phyloP scores from a whole-genome alignment of 805 yeast genomes.

The Starmerella scarabaei region DNA sequence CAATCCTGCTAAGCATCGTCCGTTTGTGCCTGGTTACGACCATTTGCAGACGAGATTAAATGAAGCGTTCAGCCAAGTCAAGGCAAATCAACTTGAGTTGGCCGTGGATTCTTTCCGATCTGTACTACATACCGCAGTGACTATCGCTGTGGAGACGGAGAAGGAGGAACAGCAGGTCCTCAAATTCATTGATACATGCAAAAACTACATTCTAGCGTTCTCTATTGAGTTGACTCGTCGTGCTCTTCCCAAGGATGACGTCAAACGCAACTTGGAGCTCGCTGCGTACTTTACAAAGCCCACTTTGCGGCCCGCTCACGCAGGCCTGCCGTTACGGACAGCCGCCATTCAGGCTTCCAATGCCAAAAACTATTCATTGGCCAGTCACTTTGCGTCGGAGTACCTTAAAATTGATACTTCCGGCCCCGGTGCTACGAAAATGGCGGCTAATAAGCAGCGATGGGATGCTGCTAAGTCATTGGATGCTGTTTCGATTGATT shows the following conservation, averaged over 20 bases:
- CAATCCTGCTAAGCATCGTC: constrained; percentile 40
- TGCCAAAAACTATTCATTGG: constrained; percentile 74
- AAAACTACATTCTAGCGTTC: constrained; percentile 83
- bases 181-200: constrained; percentile 59
- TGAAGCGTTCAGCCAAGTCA: constrained; percentile 71
- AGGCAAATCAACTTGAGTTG: constrained; percentile 65
- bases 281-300: constrained; percentile 93
- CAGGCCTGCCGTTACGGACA: constrained; percentile 77
- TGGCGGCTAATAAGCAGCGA: constrained; percentile 63
- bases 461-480: constrained; percentile 61
- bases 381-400: constrained; percentile 80
- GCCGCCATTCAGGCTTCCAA: constrained; percentile 91
- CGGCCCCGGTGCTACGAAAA: constrained; percentile 72
- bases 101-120: constrained; percentile 72
- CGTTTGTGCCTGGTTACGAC: constrained; percentile 64
- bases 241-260: constrained; percentile 45
- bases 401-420: constrained; percentile 53
- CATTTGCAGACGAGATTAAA: constrained; percentile 46
- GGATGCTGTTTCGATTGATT: constrained; percentile 82
- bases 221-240: constrained; percentile 87
- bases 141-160: constrained; percentile 55
- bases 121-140: constrained; percentile 60
- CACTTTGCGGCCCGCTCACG: constrained; percentile 68
- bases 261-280: constrained; percentile 79
- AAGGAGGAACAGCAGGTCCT: constrained; percentile 67